Percentiles rank a stretch among this genome's conserved stretches.
These are phyloP conservation scores for Apophysomyces sp. DNA, from an alignment of 371 early-diverging fungal genomes.

Conservation along the genomic window DNA sequence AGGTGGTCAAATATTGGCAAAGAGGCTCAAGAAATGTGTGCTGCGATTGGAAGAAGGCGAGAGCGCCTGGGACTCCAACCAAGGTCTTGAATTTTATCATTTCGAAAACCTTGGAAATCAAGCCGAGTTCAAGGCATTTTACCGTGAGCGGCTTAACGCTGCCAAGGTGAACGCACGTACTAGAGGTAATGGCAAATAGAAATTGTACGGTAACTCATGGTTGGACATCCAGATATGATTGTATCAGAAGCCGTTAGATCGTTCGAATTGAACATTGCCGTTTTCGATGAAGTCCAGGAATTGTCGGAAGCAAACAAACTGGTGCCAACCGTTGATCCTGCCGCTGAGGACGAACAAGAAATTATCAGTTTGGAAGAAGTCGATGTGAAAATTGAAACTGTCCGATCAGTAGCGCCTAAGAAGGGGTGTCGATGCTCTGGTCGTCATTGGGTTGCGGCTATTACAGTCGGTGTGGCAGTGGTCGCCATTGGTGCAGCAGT, in stretches of 20 bases:
- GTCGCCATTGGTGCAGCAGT: not conserved
- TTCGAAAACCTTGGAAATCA: constrained; percentile 33
- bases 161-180: constrained; percentile 5
- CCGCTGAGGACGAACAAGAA: not conserved
- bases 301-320: constrained; percentile 34
- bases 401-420: not conserved
- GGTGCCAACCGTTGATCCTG: constrained; percentile 7
- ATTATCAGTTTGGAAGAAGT: not conserved
- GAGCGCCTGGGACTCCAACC: constrained; percentile 7
- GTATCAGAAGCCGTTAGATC: constrained; percentile 41
- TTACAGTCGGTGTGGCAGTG: not conserved
- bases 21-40: constrained; percentile 32
- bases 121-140: constrained; percentile 37
- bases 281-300: constrained; percentile 48
- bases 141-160: constrained; percentile 30
- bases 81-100: constrained; percentile 34
- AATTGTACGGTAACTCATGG: not conserved
- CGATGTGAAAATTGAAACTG: not conserved
- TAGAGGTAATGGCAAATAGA: not conserved
- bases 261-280: constrained; percentile 46
- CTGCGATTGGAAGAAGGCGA: constrained; percentile 14
- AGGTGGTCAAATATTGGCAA: constrained; percentile 48
- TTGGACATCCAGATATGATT: constrained; percentile 25
- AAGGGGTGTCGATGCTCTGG: not conserved
- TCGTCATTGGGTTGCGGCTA: not conserved